Conservation (phyloP, 2,329 filamentous ascomycete genomes). For the Myriangium duriaei region DNA sequence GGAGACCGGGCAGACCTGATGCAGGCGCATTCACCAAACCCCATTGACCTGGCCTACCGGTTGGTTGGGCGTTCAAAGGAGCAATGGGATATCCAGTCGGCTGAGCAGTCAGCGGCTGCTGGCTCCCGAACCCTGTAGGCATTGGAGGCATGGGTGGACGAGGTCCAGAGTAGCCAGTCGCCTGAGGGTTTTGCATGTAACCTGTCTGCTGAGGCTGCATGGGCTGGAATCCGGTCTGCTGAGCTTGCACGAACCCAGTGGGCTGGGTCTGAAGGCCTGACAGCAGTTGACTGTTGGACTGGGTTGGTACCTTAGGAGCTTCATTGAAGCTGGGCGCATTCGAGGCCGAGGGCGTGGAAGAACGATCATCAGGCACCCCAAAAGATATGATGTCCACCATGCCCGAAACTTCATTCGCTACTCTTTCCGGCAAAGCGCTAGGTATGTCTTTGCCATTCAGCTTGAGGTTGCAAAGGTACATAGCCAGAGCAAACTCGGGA, state of each 20-base stretch:
- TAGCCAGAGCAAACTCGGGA: conserved; percentile 90
- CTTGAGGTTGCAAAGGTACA: conserved; percentile 96
- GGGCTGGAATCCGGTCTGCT: conserved; percentile 35
- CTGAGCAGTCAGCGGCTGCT: conserved; percentile 43
- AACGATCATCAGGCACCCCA: conserved; percentile 62
- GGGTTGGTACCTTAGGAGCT: conserved; percentile 39
- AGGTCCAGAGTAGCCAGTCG: conserved; percentile 70
- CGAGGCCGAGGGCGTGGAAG: conserved; percentile 18
- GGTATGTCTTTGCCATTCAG: conserved; percentile 79
- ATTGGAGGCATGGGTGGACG: conserved; percentile 69
- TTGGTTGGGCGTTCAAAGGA: conserved; percentile 80
- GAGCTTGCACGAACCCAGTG: conserved; percentile 43
- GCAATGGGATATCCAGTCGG: conserved; percentile 51
- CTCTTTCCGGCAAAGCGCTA: conserved; percentile 59
- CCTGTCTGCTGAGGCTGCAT: conserved; percentile 44
- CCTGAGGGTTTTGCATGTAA: conserved; percentile 50
- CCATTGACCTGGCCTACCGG: conserved; percentile 88
- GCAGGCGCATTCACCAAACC: conserved; percentile 92
- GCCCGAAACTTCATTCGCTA: conserved; percentile 94
- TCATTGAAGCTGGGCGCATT: conserved; percentile 50
- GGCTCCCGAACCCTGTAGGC: conserved; percentile 56
- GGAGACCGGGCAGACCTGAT: conserved; percentile 82
- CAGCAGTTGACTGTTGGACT: conserved; percentile 54
- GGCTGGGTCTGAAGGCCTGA: conserved; percentile 43
- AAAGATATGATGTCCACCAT: conserved; percentile 99